Evolutionary conservation across 768 basidiomycete species (phyloP), one percentile per base, ranked within the genome.

Genomic region (Rhizopogon sp.): DNA sequence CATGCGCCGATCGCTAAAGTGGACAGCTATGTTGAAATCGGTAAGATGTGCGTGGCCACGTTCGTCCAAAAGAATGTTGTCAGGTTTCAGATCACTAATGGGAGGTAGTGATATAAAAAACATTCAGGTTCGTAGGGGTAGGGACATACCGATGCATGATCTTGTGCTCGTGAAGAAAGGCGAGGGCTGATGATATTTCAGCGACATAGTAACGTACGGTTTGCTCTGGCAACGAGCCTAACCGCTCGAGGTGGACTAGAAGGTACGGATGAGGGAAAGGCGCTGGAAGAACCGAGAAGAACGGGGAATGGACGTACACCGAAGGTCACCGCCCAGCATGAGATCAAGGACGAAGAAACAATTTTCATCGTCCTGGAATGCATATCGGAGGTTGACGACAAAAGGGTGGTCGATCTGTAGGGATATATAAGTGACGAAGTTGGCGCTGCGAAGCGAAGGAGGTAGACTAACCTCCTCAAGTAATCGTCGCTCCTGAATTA

Each of bases 11-110:
- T 97, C 93, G 5, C 87, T 84, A 66, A 90, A 98, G 70, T 99
- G 96, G 6, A 98, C 93, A 14, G 96, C 96, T 56, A 99, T 99
- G 69, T 99, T 99, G 73, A 99, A 97, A 69, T 99, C 96, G 0
- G 89, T 98, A 58, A 99, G 77, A 70, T 99, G 96, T 6, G 95
- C 95, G 64, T 99, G 94, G 2, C 96, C 96, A 49, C 81, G 79
- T 65, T 97, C 95, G 69, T 99, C 96, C 16, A 98, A 83, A 16
- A 99, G 84, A 60, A 99, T 93, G 69, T 98, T 98, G 72, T 98
- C 96, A 3, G 96, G 96, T 71, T 98, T 99, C 64, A 99, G 74
- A 70, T 98, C 96, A 25, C 95, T 96, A 39, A 44, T 7, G 43
- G 41, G 50, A 16, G 39, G 13, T 20, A 28, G 28, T 5, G 8